Evolutionary conservation across 306 rosid genomes (phyloP).

Genomic region (Malus orientalis): DNA sequence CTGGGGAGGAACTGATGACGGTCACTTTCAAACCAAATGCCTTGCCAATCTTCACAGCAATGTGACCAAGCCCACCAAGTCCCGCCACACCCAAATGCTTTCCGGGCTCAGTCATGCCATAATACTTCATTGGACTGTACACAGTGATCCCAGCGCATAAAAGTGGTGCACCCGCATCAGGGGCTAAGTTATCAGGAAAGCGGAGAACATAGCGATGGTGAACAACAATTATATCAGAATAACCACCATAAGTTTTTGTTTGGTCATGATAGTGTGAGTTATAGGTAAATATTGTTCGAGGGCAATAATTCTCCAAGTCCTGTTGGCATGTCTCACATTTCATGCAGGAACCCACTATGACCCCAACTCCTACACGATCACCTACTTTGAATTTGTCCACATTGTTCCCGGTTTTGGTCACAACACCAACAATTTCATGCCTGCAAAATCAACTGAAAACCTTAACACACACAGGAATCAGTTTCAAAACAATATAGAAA

Average conservation of each 20-base stretch:
- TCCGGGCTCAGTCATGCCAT: conserved; percentile 83
- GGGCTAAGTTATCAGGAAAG: conserved; percentile 69
- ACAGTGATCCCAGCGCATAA: conserved; percentile 89
- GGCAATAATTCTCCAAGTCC: conserved; percentile 76
- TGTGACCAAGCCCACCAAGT: conserved; percentile 92
- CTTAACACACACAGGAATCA: background rate
- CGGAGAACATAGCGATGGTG: conserved; percentile 60
- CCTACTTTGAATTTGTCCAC: conserved; percentile 70
- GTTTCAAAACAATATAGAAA: background rate
- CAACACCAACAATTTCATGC: conserved; percentile 82
- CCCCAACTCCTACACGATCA: conserved; percentile 90
- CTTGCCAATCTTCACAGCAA: conserved; percentile 78
- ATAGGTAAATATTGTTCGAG: conserved; percentile 44
- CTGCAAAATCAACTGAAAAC: conserved; percentile 28
- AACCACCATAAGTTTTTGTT: conserved; percentile 68
- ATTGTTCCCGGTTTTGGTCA: conserved; percentile 55
- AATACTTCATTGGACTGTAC: conserved; percentile 85
- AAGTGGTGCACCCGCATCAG: conserved; percentile 82
- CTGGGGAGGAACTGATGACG: conserved; percentile 70
- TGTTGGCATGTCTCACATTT: conserved; percentile 65
- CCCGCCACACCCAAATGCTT: conserved; percentile 92
- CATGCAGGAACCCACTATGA: conserved; percentile 68
- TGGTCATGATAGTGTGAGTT: conserved; percentile 43
- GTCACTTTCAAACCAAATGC: conserved; percentile 95
- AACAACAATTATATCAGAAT: conserved; percentile 62